Base-by-base conservation (phyloP, 1,284 basidiomycete species). In the Marasmius sp. region DNA sequence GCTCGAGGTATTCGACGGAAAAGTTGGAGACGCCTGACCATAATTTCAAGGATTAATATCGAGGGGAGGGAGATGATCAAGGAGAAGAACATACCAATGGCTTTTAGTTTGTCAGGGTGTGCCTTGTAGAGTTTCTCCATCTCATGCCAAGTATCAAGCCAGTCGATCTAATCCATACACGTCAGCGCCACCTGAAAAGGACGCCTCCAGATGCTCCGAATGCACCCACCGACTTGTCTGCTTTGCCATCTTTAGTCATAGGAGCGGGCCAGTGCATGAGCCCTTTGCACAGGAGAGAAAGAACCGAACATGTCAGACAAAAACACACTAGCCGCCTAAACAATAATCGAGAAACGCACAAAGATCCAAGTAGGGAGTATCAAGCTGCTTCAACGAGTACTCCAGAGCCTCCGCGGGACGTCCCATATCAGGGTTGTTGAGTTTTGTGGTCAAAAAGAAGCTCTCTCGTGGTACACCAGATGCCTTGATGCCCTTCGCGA, bases 201-300 rank as follows among this genome's bases (percentile, higher is more conserved):
- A 11, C 48, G 18, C 11, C 18, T 10, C 48, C 61, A 57, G 18
- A 50, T 18, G 1, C 52, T 38, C 20, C 27, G 14, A 56, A 54
- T 41, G 38, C 34, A 63, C 64, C n/a, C 48, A 69, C 69, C 11
- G 66, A 73, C 72, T 79, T 84, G 68, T 85, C 83, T 27, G 86
- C 75, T 63, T 79, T 78, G 49, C 77, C 73, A 61, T 79, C 81
- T 63, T 70, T 65, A 37, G 74, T 81, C 86, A 88, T 85, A 54
- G 86, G 85, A 39, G 85, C 85, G 47, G 85, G 85, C 88, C 87
- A 93, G 78, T 94, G 92, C 86, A 94, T 88, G 61, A 95, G 81
- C 86, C 85, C 85, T 86, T 61, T 16, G 16, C 27, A 27, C 27
- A 27, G 27, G 27, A 27, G 27, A 11, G 20, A 58, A 12, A n/a